Base-by-base conservation (phyloP, 257 asterid species). In the Plantago elongata region DNA sequence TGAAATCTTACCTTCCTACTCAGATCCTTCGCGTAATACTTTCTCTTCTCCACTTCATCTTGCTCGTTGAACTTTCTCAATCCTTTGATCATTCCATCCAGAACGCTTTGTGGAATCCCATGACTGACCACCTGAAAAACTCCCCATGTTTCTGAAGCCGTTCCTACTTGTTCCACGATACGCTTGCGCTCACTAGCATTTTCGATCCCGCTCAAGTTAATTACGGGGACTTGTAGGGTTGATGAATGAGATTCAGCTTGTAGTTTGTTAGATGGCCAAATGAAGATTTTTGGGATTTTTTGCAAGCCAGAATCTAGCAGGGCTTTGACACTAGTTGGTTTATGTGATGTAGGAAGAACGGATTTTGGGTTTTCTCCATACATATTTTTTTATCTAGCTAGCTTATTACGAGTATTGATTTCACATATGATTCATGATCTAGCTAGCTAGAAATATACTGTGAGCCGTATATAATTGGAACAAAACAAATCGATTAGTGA, bases 101-200 rank as follows among this genome's bases (percentile, higher is more conserved):
- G 15, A 46, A 60, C 43, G 7, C 9, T 7, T 37, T 29, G 43
- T 4, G 72, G 69, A 13, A 44, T 69, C 47, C 66, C 65, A 42
- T 15, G 72, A n/a, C 69, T 74, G 7, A 74, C 64, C 29, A 68
- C 72, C 58, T 64, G 78, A 47, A 74, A 74, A n/a, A 74, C 52
- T 14, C 69, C 74, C 75, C 72, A 74, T 5, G 11, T 47, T 48
- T 50, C 66, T 0, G 62, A 54, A 10, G 78, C 72, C 10, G 11
- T 47, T 5, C 49, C 9, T 44, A 74, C 54, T 54, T 74, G 61
- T 40, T 69, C 51, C 2, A 74, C 27, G 9, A 60, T 60, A 22
- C 38, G 50, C 7, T 34, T 18, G 12, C 40, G 68, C 27, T 22
- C 27, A 22, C 27, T 22, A 22, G 1, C 27, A 22, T 22, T 22